A percentile compares a stretch with the other conserved stretches of the same genome.
phyloP scores from a whole-genome alignment of 2,329 filamentous ascomycete genomes.

The Sporothrix schenckii region DNA sequence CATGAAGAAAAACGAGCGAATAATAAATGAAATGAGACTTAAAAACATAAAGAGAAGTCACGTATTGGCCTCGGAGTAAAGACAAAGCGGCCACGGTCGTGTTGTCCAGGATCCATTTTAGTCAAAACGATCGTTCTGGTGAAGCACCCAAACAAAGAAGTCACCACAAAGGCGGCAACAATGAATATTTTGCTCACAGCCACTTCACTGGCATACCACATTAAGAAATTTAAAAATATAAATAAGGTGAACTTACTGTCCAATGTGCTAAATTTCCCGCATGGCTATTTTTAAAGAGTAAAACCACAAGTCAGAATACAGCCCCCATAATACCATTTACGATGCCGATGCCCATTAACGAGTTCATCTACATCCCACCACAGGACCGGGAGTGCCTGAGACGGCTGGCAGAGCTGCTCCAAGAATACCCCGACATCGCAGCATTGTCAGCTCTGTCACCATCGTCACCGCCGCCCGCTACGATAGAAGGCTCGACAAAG shows the following conservation, averaged over 20 bases:
- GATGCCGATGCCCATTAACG: not conserved
- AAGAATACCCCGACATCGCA: not conserved
- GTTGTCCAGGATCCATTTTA: not conserved
- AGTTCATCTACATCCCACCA: slow-evolving; percentile 16
- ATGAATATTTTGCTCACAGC: not conserved
- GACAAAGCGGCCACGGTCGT: not conserved
- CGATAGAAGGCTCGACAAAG: no score
- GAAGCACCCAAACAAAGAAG: slow-evolving; percentile 3
- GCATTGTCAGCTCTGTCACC: not conserved
- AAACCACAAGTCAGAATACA: not conserved
- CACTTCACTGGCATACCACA: no score
- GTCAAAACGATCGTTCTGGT: not conserved
- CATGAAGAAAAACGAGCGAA: not conserved
- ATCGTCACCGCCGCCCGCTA: not conserved
- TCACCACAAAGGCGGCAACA: slow-evolving; percentile 1
- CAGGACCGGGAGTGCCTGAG: not conserved
- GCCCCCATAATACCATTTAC: not conserved
- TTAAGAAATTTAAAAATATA: not conserved
- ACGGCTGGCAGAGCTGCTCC: not conserved
- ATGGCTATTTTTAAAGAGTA: not conserved
- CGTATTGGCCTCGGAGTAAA: not conserved
- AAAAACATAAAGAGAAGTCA: not conserved
- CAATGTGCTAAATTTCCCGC: no score
- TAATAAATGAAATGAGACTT: not conserved
- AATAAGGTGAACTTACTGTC: not conserved